phyloP scores from a whole-genome alignment of 345 rosid species.

The Eutrema yunnanense region DNA sequence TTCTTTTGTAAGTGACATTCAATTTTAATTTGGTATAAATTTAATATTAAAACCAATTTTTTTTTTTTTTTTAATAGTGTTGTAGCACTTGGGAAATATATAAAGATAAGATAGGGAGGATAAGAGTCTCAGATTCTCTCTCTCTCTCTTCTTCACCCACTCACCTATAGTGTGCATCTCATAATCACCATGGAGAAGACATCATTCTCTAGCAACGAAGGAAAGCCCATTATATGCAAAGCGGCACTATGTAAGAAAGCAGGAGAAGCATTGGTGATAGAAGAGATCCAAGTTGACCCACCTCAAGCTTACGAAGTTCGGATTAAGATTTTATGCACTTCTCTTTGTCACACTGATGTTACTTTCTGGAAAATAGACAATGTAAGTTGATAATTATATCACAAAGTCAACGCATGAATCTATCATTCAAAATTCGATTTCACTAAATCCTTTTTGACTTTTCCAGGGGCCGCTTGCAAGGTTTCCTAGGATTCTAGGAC shows the following conservation, averaged over 20 bases:
- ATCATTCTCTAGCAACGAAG: conserved; percentile 19
- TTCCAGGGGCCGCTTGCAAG: conserved; percentile 38
- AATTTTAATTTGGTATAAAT: too few relatives aligned
- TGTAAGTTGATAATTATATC: conserved; percentile 30
- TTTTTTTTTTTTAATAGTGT: neutral
- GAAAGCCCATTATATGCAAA: conserved; percentile 55
- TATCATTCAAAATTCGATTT: neutral
- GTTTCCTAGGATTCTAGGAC: conserved; percentile 66
- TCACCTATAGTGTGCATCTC: neutral
- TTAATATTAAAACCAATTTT: too few relatives aligned
- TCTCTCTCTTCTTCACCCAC: neutral
- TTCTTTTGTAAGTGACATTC: too few relatives aligned
- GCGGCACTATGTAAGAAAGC: conserved; percentile 55
- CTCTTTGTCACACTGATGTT: conserved; percentile 62
- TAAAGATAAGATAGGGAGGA: neutral
- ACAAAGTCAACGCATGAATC: neutral
- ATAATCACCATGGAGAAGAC: neutral
- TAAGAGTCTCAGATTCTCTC: neutral
- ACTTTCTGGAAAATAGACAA: conserved; percentile 40
- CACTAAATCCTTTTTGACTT: neutral
- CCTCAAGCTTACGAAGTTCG: conserved; percentile 68
- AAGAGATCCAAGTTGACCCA: conserved; percentile 64
- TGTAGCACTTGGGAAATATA: neutral
- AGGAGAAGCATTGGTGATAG: conserved; percentile 45
- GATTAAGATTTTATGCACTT: conserved; percentile 61